Evolutionary conservation across 202 grass and related monocot species (phyloP).

Genomic region (Bolboschoenoplectus hybrid): DNA sequence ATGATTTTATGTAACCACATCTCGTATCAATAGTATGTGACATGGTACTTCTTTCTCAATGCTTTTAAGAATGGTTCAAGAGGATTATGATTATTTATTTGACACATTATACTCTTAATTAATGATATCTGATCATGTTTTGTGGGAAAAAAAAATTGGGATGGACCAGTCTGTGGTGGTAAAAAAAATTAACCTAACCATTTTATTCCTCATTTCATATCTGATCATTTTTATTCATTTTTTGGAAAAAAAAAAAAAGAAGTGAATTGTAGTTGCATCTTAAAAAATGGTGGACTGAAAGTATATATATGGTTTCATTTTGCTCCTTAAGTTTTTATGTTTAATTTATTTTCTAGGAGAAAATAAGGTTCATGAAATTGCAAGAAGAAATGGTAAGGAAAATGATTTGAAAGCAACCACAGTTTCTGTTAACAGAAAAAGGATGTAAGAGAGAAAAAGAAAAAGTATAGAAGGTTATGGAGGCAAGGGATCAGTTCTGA

Average conservation of each 20-base stretch:
- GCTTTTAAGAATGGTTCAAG: background rate
- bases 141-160: too few relatives aligned
- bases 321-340: background rate
- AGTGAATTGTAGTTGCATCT: background rate
- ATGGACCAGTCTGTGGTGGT: too few relatives aligned
- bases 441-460: slow-evolving; percentile 2
- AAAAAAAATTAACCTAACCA: too few relatives aligned
- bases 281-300: background rate
- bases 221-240: too few relatives aligned
- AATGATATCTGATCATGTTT: too few relatives aligned
- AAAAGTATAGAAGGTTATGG: slow-evolving; percentile 15
- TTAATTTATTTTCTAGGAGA: background rate
- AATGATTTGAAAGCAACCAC: slow-evolving; percentile 20
- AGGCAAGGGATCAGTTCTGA: slow-evolving; percentile 30
- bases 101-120: too few relatives aligned
- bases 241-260: background rate
- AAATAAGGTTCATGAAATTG: background rate
- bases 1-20: background rate
- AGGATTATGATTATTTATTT: too few relatives aligned
- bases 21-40: background rate
- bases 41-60: background rate
- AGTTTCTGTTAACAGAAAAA: background rate
- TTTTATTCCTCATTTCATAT: too few relatives aligned
- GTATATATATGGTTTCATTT: too few relatives aligned
- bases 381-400: slow-evolving; percentile 17